phyloP scores from a whole-genome alignment of 2,329 filamentous ascomycete genomes.

The Arthrobotrys musiformis region DNA sequence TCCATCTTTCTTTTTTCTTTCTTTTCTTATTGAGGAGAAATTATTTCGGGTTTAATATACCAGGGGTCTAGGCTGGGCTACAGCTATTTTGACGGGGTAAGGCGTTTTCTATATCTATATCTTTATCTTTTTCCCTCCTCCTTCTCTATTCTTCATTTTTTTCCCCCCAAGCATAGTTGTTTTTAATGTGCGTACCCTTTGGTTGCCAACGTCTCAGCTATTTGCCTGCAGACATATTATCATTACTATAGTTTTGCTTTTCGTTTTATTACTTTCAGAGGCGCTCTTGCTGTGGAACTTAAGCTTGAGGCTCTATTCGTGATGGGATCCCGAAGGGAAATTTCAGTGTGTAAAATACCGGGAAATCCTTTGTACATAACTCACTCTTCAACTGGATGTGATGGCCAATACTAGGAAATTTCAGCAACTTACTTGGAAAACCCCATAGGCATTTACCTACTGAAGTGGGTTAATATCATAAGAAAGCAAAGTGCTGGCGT shows the following conservation, averaged over 20 bases:
- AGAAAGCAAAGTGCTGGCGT: too few species aligned
- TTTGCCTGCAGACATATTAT: neutral
- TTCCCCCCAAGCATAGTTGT: neutral
- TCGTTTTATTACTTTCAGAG: neutral
- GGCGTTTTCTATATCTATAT: slow-evolving; percentile 16
- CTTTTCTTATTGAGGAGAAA: neutral
- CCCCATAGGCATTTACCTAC: too few species aligned
- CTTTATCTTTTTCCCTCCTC: neutral
- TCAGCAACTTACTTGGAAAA: neutral
- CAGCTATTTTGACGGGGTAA: neutral
- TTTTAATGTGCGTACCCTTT: neutral
- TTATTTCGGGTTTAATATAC: slow-evolving; percentile 2
- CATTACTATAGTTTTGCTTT: neutral
- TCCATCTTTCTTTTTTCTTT: too few species aligned
- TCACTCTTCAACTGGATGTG: neutral
- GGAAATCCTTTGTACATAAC: slow-evolving; percentile 24
- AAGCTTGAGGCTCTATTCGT: neutral
- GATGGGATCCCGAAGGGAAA: neutral
- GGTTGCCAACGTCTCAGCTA: neutral
- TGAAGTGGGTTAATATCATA: too few species aligned
- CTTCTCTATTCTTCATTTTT: neutral
- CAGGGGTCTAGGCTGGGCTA: neutral
- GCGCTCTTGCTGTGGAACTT: neutral
- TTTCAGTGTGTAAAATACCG: slow-evolving; percentile 3
- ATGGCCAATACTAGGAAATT: neutral